Evolutionary conservation across 2,329 filamentous ascomycete species (phyloP).

Genomic region (Colletotrichum sp.): DNA sequence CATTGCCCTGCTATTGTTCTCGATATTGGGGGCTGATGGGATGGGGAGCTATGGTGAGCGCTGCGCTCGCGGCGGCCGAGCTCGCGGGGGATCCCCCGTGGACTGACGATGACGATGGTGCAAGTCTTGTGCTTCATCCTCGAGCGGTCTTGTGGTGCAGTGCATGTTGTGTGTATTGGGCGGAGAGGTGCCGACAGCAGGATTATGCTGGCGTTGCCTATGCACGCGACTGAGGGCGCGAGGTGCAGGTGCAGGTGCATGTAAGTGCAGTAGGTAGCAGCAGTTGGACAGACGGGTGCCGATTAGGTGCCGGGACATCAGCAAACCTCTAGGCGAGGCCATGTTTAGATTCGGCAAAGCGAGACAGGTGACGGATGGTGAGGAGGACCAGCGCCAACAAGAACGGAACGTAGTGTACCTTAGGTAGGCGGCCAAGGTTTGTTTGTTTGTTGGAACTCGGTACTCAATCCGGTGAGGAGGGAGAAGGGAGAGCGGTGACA

Average conservation of each 20-base stretch:
- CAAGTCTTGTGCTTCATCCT: background rate
- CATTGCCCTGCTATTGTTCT: background rate
- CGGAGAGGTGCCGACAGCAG: background rate
- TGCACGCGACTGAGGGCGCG: background rate
- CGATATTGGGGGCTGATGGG: background rate
- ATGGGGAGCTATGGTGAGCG: background rate
- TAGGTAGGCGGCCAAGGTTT: background rate
- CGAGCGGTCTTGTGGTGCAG: background rate
- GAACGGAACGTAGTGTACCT: background rate
- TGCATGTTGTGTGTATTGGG: background rate
- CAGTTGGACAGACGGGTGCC: background rate
- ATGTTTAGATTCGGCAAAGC: background rate
- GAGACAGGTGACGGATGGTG: constrained; percentile 11
- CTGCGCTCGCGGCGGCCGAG: background rate
- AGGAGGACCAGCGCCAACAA: background rate
- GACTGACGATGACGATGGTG: background rate
- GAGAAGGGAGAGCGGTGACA: background rate
- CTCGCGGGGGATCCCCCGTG: background rate
- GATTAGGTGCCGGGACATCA: constrained; percentile 6
- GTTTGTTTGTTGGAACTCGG: background rate
- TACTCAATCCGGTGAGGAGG: background rate
- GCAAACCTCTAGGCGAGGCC: background rate
- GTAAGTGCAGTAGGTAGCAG: background rate
- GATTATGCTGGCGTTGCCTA: background rate
- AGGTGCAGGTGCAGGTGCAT: background rate